Base-by-base conservation (phyloP, 1,284 basidiomycete genomes). In the Puccinia hordei region DNA sequence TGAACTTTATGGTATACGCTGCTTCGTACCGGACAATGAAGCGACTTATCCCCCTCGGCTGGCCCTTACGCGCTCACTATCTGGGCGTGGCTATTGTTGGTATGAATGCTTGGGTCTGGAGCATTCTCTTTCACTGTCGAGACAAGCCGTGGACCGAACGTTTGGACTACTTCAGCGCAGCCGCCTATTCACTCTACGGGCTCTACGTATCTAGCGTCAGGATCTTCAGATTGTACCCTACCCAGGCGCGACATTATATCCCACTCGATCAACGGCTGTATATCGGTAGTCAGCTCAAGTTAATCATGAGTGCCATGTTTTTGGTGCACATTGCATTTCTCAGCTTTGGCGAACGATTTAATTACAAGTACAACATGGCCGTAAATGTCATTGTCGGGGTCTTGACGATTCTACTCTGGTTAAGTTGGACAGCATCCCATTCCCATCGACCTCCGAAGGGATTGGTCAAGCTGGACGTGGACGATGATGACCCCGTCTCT, bases 141-240 rank as follows among this genome's bases (percentile, higher is more conserved):
- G 96, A 98, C 87, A 88, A 90, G 24, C 90, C 91, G 1, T 86
- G 87, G 59, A 99, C 96, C 0, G 97, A 99, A 86, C 92, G 91
- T 82, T 83, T 95, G 83, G 96, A 99, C 85, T 99, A 99, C 86
- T 98, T 98, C 85, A 93, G 93, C 8, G 97, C 97, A 1, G 95
- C 92, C 0, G 87, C 92, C 33, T 91, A 84, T 61, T 84, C 86
- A 73, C 82, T 87, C 90, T 92, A 92, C 85, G 91, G 92, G 82
- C 87, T 97, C 66, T 94, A 95, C 85, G 87, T 85, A 44, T 85
- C 83, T 13, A 73, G 84, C 30, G 82, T 84, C 49, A 82, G 87
- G n/a, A 80, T 86, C n/a, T 82, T 83, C 44, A 83, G 85, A 30
- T 79, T 85, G 27, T 82, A 83, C 81, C 46, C 35, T 15, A 49